A percentile compares a stretch with the other conserved stretches of the same genome.
Conservation (phyloP, 352 stramenopile species). For the Phytopythium litorale region DNA sequence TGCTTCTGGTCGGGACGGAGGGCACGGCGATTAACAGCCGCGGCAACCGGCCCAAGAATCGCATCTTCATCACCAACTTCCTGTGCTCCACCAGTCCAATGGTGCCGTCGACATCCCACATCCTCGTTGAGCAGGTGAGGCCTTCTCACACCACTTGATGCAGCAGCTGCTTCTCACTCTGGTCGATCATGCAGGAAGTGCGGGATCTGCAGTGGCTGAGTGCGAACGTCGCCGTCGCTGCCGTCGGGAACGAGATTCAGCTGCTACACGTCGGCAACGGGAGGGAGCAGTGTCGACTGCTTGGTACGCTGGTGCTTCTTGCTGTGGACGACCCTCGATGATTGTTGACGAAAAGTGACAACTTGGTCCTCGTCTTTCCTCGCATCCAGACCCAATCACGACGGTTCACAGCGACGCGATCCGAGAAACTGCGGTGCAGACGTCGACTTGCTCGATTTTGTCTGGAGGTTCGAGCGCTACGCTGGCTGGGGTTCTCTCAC, state of each 20-base stretch:
- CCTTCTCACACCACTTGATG: neutral
- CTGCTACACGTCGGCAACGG: conserved; percentile 38
- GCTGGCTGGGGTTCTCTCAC: neutral
- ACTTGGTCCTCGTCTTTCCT: neutral
- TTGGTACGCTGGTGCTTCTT: conserved; percentile 14
- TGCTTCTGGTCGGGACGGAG: conserved; percentile 71
- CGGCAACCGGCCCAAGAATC: conserved; percentile 24
- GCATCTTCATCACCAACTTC: conserved; percentile 66
- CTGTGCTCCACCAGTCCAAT: conserved; percentile 11
- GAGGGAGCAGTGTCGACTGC: conserved; percentile 25
- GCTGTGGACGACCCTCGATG: neutral
- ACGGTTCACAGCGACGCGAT: conserved; percentile 68
- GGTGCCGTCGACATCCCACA: conserved; percentile 20
- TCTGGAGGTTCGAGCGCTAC: conserved; percentile 32
- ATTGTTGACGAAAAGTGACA: no score
- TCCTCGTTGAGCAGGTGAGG: conserved; percentile 42
- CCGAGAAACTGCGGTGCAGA: conserved; percentile 57
- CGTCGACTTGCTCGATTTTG: conserved; percentile 20
- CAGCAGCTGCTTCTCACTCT: neutral
- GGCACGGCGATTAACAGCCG: neutral
- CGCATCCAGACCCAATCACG: conserved; percentile 39
- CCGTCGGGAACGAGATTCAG: conserved; percentile 71
- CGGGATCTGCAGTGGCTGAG: conserved; percentile 71
- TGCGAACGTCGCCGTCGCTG: conserved; percentile 35
- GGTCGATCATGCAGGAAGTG: conserved; percentile 38